These are phyloP conservation scores for Myochromella boudieri DNA, from an alignment of 768 basidiomycete genomes.

Conservation along the genomic window DNA sequence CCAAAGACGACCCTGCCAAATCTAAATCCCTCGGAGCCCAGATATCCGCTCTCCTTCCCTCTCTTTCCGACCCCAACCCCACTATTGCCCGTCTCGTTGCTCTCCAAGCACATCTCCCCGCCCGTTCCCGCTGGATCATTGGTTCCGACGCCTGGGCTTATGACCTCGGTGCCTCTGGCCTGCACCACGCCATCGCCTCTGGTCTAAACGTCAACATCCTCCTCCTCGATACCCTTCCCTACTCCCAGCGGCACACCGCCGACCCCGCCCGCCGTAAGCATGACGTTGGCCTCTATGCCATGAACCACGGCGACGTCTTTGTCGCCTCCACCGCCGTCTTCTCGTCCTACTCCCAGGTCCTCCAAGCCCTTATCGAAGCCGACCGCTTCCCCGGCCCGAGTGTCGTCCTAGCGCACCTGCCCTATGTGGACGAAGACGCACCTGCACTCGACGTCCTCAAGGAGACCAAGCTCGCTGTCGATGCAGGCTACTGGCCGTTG, in stretches of 20 bases:
- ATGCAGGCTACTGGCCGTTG: constrained; percentile 95
- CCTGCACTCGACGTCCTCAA: constrained; percentile 90
- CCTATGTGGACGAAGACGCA: constrained; percentile 75
- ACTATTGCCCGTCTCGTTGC: constrained; percentile 57
- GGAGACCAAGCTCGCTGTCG: constrained; percentile 96
- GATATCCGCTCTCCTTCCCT: constrained; percentile 51
- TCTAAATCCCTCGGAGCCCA: constrained; percentile 59
- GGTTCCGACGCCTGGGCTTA: constrained; percentile 98
- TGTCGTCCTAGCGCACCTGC: constrained; percentile 92
- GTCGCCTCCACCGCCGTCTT: constrained; percentile 96
- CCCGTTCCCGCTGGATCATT: constrained; percentile 91
- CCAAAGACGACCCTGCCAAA: constrained; percentile 68
- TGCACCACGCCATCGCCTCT: constrained; percentile 93
- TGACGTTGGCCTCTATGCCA: constrained; percentile 95
- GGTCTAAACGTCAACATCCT: constrained; percentile 93
- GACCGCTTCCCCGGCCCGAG: constrained; percentile 88
- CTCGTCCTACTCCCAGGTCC: constrained; percentile 91
- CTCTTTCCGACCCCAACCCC: constrained; percentile 34
- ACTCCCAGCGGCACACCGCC: constrained; percentile 68
- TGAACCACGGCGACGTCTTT: constrained; percentile 97
- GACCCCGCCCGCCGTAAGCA: constrained; percentile 85
- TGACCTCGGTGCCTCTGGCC: constrained; percentile 91
- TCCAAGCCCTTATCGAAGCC: constrained; percentile 89
- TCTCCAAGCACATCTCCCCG: constrained; percentile 60
- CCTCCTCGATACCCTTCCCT: constrained; percentile 90